These are phyloP conservation scores for Aureobasidium sp. DNA, from an alignment of 2,329 filamentous ascomycete genomes.

Conservation along the genomic window DNA sequence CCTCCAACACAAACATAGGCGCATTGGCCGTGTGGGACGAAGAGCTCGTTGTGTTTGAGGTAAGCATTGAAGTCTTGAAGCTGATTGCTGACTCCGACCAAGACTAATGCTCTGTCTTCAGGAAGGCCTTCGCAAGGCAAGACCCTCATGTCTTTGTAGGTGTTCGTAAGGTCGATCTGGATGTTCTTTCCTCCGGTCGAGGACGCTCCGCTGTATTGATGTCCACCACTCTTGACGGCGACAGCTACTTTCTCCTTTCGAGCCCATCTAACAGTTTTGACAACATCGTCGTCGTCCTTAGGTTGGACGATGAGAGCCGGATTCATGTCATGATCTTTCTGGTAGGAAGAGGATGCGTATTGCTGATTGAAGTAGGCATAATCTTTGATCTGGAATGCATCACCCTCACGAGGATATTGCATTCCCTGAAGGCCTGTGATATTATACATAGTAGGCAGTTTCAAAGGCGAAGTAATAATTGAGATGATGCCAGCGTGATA, in stretches of 20 bases:
- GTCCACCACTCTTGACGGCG: neutral
- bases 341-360: neutral
- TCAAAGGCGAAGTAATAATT: neutral
- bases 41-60: neutral
- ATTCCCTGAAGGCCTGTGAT: neutral
- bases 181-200: neutral
- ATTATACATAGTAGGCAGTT: neutral
- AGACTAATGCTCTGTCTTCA: neutral
- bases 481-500: neutral
- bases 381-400: neutral
- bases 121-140: neutral
- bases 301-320: neutral
- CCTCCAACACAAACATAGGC: neutral
- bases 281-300: neutral
- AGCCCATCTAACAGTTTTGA: neutral
- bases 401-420: neutral
- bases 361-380: neutral
- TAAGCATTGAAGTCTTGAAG: neutral
- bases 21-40: neutral
- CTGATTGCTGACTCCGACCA: neutral
- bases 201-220: neutral
- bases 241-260: neutral
- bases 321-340: neutral
- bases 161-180: neutral
- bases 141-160: neutral